Base-by-base conservation (phyloP, 345 rosid genomes). In the Populus alba region DNA sequence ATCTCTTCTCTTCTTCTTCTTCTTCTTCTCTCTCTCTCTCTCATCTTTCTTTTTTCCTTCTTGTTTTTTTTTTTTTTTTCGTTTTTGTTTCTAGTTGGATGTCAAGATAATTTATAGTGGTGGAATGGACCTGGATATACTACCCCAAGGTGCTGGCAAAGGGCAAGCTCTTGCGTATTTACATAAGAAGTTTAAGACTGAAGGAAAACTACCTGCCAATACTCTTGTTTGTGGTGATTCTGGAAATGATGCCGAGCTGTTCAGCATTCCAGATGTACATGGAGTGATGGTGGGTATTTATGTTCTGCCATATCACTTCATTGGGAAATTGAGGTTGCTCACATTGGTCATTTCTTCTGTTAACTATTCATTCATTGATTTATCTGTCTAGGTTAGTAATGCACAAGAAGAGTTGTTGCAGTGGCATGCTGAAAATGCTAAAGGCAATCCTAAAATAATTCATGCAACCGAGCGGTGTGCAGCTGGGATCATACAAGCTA, bases 191-290 rank as follows among this genome's bases (percentile, higher is more conserved):
- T 90, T 96, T 27, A 90, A 88, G 83, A 66, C 81, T 70, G 94
- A 88, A 80, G 90, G 95, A 79, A 90, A 88, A 78, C 84, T 86
- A 66, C 99, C 99, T 61, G 57, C 31, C n/a, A 92, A 88, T 76
- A 96, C 98, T 70, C 97, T 96, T 85, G 98, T 81, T 59, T 94
- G 99, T 81, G 99, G 99, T 20, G 99, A 96, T 86, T 96, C 99
- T 57, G 99, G 99, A 76, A 96, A 96, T 79, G 99, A 96, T 83
- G 98, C 99, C 17, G 99, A 96, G 63, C 90, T 96, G 7, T 96
- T 94, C 82, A 89, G 94, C 88, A 91, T 96, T 79, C 97, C 97
- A 0, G 94, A 90, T 62, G 97, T 96, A 31, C 81, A 90, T 81
- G 99, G 98, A 5, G 98, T 96, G 80, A 94, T 94, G 98, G 98